Evolutionary conservation across 2,329 filamentous ascomycete species (phyloP), one percentile per base, ranked within the genome.

Genomic region (Alternaria rosae): DNA sequence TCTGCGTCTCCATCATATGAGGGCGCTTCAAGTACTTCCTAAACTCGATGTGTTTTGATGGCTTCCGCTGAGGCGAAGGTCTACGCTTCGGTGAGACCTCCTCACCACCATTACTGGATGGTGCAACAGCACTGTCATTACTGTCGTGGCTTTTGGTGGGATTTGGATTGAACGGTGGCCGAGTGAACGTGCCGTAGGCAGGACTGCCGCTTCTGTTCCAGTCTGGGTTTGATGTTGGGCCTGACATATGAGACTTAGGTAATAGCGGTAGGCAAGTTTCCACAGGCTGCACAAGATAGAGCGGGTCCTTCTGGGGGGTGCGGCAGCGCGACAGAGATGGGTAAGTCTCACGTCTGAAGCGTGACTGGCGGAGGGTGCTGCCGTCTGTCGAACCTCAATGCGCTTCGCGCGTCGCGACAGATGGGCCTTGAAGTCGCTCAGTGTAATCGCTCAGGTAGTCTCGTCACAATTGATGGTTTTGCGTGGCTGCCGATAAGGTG

Each of bases 11-110:
- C 6, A 65, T 68, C 44, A 77, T 59, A 66, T 78, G 72, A 6
- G 76, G 76, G n/a, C 76, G 69, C 38, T 71, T 68, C 25, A 77
- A 61, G 55, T 75, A 76, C 47, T 77, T 73, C 11, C 75, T 66
- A 17, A 78, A 74, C 21, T 71, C 71, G 44, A 78, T 77, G 55
- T 78, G 76, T 50, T 67, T 55, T 42, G 70, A 72, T 6, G 64
- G 52, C 51, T 70, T 61, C 20, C 70, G 67, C 48, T 59, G 38
- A 26, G 66, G 65, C 5, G 64, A 66, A 3, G 68, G 63, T n/a
- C 63, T 65, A 25, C 57, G 47, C 45, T 59, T 71, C 4, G 74
- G 73, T 10, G 75, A 74, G 9, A 69, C 30, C 25, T 51, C 54
- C 15, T 72, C 70, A 6, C 60, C 64, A 17, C 63, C 57, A 54